Evolutionary conservation across 1,139 yeast genomes (phyloP), one percentile per base, ranked within the genome.

Genomic region (Meyerozyma elateridarum): DNA sequence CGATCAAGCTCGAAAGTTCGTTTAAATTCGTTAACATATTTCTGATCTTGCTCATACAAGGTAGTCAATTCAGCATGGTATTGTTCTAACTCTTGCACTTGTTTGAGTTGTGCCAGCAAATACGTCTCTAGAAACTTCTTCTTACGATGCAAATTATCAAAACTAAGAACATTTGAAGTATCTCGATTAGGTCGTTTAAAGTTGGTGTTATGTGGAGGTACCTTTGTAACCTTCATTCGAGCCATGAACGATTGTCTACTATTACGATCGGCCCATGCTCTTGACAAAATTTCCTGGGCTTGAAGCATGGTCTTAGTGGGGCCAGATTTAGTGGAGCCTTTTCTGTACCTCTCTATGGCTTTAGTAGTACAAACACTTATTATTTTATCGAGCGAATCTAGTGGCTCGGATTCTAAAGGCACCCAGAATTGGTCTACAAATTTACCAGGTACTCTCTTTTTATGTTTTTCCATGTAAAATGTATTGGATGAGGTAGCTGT

Each of bases 71-170:
- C 52, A 11, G 48, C 45, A 31, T 52, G 48, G 38, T 59, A 51
- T 8, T 41, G 38, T 33, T 62, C 56, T 20, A 67, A 44, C n/a
- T 61, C 66, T 15, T 49, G 44, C 28, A 66, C 44, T 37, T 67
- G 73, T 34, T 60, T 59, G 22, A 58, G 33, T 37, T 66, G 73
- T 1, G 73, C 73, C 61, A 55, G 63, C 11, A 66, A 46, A 39
- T 60, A 60, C 1, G 70, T 61, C 39, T 66, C 71, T 30, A 64
- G 42, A 27, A 52, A 51, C 13, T 51, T 49, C 36, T 59, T 63
- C 8, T 61, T 45, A 24, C 61, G 46, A 6, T 41, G 38, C 14
- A 64, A 48, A 15, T 46, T 52, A 38, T 67, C 72, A 28, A 51
- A 52, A 38, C 51, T 56, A 25, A 67, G 48, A 1, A 62, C 50